These are phyloP conservation scores for Styphnolobium japonicum DNA, from an alignment of 306 rosid species.

Conservation along the genomic window DNA sequence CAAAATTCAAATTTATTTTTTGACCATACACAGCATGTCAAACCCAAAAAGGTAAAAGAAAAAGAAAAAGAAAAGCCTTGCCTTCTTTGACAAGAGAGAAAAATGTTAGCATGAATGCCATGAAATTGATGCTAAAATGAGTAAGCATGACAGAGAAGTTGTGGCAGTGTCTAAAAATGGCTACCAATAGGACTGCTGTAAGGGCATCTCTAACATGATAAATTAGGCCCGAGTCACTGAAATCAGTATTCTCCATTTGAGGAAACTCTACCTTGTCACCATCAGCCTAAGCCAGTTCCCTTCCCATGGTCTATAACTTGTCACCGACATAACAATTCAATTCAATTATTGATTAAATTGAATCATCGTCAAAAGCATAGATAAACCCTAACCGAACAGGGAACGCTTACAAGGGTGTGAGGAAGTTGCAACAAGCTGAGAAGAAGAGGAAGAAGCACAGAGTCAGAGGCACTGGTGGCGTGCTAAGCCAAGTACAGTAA, in stretches of 20 bases:
- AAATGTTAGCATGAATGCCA: neutral
- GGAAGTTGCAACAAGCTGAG: neutral
- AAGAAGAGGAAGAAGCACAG: neutral
- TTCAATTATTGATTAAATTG: too few species aligned
- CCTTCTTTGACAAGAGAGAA: neutral
- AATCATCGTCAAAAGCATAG: too few species aligned
- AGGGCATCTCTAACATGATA: conserved; percentile 51
- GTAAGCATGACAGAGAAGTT: too few species aligned
- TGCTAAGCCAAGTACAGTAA: too few species aligned
- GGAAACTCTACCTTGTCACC: conserved; percentile 20
- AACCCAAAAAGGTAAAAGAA: too few species aligned
- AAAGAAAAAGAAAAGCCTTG: too few species aligned
- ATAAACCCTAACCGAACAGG: neutral
- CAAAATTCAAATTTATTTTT: neutral
- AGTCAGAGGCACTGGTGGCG: too few species aligned
- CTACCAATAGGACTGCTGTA: conserved; percentile 50
- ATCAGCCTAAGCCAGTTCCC: too few species aligned
- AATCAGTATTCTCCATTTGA: conserved; percentile 40
- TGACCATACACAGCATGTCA: too few species aligned
- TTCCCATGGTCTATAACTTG: conserved; percentile 52
- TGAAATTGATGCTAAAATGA: too few species aligned
- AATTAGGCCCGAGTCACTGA: conserved; percentile 51
- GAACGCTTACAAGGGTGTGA: neutral
- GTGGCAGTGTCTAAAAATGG: neutral
- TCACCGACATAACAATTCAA: neutral